Base-by-base conservation (phyloP, 495 filamentous ascomycete genomes). In the Penicillium bialowiezense region DNA sequence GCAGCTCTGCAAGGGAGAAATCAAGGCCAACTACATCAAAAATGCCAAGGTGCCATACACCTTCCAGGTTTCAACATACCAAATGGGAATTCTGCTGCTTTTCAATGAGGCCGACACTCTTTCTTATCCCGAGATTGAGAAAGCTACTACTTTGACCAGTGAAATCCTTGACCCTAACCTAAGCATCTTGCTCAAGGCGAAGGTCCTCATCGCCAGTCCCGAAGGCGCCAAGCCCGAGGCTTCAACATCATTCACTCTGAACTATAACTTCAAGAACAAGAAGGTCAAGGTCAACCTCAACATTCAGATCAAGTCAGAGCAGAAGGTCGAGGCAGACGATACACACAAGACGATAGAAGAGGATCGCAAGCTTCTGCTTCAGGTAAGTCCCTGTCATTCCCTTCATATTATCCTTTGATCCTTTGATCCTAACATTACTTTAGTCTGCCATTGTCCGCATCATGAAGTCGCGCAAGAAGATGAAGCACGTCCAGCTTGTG, bases 341-440 rank as follows among this genome's bases (percentile, higher is more conserved):
- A 99, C 93, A 8, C 95, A 97, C 71, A 99, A 99, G 79, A 99
- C 91, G 12, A 96, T 99, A 53, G 95, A 99, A 71, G 93, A 97
- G 70, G 93, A 99, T 64, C 80, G 93, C 14, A 97, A 96, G 73
- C 75, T 97, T 46, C 76, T 99, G 23, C 87, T 97, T 72, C 93
- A 98, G 85, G 93, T 96, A 76, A 70, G 87, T 81, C n/a, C n/a
- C n/a, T n/a, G n/a, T n/a, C n/a, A n/a, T n/a, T n/a, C n/a, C n/a
- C n/a, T n/a, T n/a, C n/a, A n/a, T n/a, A n/a, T n/a, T n/a, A n/a
- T n/a, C n/a, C n/a, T n/a, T n/a, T n/a, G n/a, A n/a, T n/a, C n/a
- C n/a, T 15, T 52, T 57, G 28, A 24, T 65, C 44, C 44, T 70
- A 56, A 72, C 46, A 10, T 26, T 10, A 12, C 24, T 44, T 7